Percentiles rank a stretch among this genome's conserved stretches.
phyloP scores from a whole-genome alignment of 2,329 filamentous ascomycete genomes.

The Verticillium longisporum region DNA sequence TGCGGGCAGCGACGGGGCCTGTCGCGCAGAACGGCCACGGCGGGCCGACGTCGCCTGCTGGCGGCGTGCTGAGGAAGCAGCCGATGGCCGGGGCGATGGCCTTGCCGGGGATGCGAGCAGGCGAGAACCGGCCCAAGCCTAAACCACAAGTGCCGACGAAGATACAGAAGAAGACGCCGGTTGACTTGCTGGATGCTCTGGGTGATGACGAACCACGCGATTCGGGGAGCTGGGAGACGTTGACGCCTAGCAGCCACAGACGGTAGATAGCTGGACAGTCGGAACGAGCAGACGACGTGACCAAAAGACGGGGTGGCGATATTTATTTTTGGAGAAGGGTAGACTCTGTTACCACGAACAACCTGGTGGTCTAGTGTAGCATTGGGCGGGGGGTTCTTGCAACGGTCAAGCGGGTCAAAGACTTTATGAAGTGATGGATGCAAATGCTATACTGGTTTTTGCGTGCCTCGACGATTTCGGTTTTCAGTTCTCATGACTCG shows the following conservation, averaged over 20 bases:
- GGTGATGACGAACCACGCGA: constrained; percentile 35
- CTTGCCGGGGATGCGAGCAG: constrained; percentile 8
- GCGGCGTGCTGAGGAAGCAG: constrained; percentile 3
- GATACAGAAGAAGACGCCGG: constrained; percentile 16
- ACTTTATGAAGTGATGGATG: not conserved
- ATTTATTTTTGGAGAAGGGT: not conserved
- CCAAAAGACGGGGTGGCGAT: no score
- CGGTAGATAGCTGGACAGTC: not conserved
- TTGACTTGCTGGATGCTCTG: constrained; percentile 39
- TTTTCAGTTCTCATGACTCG: not conserved
- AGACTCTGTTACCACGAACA: not conserved
- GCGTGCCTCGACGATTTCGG: not conserved
- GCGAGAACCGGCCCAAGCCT: constrained; percentile 1
- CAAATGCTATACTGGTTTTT: not conserved
- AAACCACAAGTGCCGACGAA: constrained; percentile 7
- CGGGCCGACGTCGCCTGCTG: not conserved
- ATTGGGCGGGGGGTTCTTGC: not conserved
- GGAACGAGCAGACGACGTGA: no score
- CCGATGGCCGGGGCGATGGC: constrained; percentile 8
- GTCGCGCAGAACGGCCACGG: not conserved
- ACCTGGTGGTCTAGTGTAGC: not conserved
- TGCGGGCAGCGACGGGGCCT: constrained; percentile 9
- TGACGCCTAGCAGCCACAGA: constrained; percentile 36
- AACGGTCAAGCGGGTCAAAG: not conserved
- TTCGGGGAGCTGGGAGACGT: constrained; percentile 47